Evolutionary conservation across 139 green algal species (phyloP).

Genomic region (Micractinium sp.): DNA sequence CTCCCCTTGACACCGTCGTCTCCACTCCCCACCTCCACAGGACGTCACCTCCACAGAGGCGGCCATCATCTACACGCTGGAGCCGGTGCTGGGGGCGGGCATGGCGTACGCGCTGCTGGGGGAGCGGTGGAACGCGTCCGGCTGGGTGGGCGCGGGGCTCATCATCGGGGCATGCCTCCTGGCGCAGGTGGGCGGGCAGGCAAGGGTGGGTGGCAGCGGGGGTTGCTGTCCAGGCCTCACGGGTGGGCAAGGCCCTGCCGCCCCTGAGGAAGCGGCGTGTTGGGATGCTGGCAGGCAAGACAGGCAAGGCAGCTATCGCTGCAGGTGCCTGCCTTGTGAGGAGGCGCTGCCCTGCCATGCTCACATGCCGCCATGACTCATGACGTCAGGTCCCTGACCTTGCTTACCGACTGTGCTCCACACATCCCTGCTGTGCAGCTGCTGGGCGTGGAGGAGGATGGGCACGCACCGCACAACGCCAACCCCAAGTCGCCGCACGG

Average conservation of each 20-base stretch:
- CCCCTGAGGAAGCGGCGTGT: background rate
- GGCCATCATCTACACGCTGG: conserved; percentile 76
- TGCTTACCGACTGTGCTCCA: background rate
- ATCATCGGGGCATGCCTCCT: conserved; percentile 64
- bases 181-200: conserved; percentile 27
- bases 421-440: background rate
- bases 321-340: background rate
- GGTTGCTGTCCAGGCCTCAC: no score
- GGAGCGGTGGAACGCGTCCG: conserved; percentile 68
- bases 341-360: background rate
- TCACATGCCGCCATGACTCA: background rate
- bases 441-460: background rate
- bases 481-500: background rate
- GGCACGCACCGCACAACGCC: background rate
- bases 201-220: no score
- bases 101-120: conserved; percentile 70
- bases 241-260: background rate
- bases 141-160: conserved; percentile 69
- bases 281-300: background rate
- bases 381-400: no score
- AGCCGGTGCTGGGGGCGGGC: conserved; percentile 64
- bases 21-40: conserved; percentile 55
- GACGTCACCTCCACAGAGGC: conserved; percentile 69
- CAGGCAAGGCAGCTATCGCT: no score
- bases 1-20: background rate